Base-by-base conservation (phyloP, 371 early-diverging fungal species). In the Blyttiomyces sp. region DNA sequence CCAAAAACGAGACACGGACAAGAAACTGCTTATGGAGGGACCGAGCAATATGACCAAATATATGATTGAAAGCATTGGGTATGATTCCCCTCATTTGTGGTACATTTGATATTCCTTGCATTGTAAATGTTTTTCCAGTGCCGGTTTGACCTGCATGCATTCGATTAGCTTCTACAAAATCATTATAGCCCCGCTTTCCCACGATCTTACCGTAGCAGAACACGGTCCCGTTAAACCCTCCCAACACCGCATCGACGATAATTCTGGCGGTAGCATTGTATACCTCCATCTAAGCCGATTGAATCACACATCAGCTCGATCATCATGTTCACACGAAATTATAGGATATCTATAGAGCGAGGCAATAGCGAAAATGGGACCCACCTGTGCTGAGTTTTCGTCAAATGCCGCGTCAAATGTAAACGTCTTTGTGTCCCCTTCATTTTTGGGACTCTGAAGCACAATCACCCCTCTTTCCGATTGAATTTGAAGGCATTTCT, bases 1-100 rank as follows among this genome's bases (percentile, higher is more conserved):
- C 94, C 42, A 90, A 80, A 57, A 89, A 92, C 0, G 90, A 89
- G 6, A 88, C 90, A 32, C 83, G 79, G 66, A 89, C 88, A 6
- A 89, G 71, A 57, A 86, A 90, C 73, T 82, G 81, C 73, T 68
- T 80, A 53, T 70, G 66, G 43, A 49, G 58, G 35, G 70, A 62
- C 5, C 66, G 68, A 6, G 75, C 66, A 24, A 73, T 59, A 56
- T 65, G 71, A 23, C 67, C 68, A 61, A 84, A 84, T 7, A 88
- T 76, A 49, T 77, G 72, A 36, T 81, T 69, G 69, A 83, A 73
- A 21, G 80, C 63, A 62, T 76, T 69, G 7, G 80, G 79, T 46
- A 84, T 77, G 62, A 86, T 77, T 42, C 86, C 83, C 21, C 76
- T 74, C 26, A 82, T 59, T 36, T 80, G 71, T 2, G 77, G 78